phyloP scores from a whole-genome alignment of 108 stramenopile genomes.

The Thalassiosira profunda region DNA sequence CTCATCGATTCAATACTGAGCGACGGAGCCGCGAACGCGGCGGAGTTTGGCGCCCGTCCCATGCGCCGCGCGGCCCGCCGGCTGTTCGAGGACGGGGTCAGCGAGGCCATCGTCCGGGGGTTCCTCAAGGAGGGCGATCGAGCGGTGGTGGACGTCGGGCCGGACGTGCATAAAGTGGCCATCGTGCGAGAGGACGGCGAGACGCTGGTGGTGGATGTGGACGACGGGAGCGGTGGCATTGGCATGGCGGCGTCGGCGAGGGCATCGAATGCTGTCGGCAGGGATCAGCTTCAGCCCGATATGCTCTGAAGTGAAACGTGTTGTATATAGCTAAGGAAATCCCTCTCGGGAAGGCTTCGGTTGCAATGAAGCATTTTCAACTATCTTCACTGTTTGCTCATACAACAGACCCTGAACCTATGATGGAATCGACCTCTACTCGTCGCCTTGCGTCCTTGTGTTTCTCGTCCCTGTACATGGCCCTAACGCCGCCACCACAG shows the following conservation, averaged over 20 bases:
- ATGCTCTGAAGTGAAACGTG: too few relatives aligned
- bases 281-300: slow-evolving; percentile 30
- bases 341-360: too few relatives aligned
- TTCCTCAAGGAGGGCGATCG: slow-evolving; percentile 73
- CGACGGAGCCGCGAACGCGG: slow-evolving; percentile 79
- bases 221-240: slow-evolving; percentile 58
- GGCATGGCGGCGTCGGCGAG: slow-evolving; percentile 35
- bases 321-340: too few relatives aligned
- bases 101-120: slow-evolving; percentile 86
- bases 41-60: slow-evolving; percentile 89
- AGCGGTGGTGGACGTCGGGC: slow-evolving; percentile 55
- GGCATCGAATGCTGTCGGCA: slow-evolving; percentile 3
- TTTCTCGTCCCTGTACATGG: too few relatives aligned
- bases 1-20: slow-evolving; percentile 60
- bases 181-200: slow-evolving; percentile 47
- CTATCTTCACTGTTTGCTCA: too few relatives aligned
- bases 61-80: slow-evolving; percentile 87
- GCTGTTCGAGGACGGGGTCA: slow-evolving; percentile 87
- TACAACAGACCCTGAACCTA: too few relatives aligned
- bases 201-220: slow-evolving; percentile 46
- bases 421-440: too few relatives aligned
- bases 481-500: too few relatives aligned
- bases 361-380: too few relatives aligned
- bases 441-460: too few relatives aligned
- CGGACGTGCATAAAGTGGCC: slow-evolving; percentile 23